Evolutionary conservation across 169 alveolate species (phyloP), one percentile per base, ranked within the genome.

Genomic region (Theileria parva): DNA sequence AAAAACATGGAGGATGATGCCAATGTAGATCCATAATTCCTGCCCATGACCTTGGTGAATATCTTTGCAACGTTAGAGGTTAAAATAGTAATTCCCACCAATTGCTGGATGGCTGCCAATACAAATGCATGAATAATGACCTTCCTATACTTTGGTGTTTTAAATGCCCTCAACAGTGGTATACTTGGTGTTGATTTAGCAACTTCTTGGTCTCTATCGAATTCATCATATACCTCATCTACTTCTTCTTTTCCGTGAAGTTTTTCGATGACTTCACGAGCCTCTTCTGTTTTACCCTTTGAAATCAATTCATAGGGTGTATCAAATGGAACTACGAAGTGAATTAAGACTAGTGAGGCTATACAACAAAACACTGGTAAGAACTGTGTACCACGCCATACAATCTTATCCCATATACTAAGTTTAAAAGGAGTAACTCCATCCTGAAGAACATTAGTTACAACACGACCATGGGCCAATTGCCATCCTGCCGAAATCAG

Each of bases 1-100:
- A 65, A 75, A 12, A 88, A 74, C 55, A 88, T 72, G 0, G 72
- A 78, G 13, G 85, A 87, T 74, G 94, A 77, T 21, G 91, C 74
- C 21, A 76, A 81, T 5, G 92, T 91, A 9, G 92, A 77, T 17
- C 30, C 59, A 74, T 66, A 53, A 8, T 87, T n/a, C 1, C 81
- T 77, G 4, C 83, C 86, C 85, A 91, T 72, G 60, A 86, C 80
- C 44, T 73, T 80, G 51, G 83, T 67, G 77, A 91, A 93, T 34
- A 94, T 77, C 78, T 85, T 91, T 70, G 94, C 87, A 51, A 94
- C 85, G 71, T 89, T 90, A 5, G 97, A 88, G 0, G 93, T 91
- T 53, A 94, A 78, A 17, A 93, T 91, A 55, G 91, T 89, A n/a
- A 94, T 94, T 6, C 97, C 97, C 1, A 94, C 83, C 61, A 93